Conservation (phyloP, 2,329 filamentous ascomycete species). For the Fusarium metavorans region DNA sequence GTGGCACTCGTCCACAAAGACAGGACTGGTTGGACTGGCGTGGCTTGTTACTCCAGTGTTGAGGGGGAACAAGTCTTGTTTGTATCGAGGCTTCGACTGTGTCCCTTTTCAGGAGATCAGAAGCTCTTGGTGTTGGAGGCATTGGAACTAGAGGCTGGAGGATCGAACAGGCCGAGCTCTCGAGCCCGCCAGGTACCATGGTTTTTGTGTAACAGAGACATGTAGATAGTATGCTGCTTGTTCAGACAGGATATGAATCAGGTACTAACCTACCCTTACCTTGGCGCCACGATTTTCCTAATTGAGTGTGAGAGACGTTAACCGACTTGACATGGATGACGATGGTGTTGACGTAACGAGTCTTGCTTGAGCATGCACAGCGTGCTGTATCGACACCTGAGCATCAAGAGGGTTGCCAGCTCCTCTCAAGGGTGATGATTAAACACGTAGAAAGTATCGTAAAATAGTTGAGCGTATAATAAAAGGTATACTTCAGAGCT, state of each 20-base stretch:
- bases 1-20: constrained; percentile 20
- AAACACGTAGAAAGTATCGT: too few species aligned
- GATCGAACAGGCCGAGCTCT: constrained; percentile 27
- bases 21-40: constrained; percentile 11
- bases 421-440: too few species aligned
- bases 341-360: not conserved
- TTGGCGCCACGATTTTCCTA: constrained; percentile 4
- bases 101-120: constrained; percentile 15
- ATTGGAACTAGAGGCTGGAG: constrained; percentile 40
- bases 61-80: constrained; percentile 24
- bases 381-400: not conserved
- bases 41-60: constrained; percentile 6
- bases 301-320: not conserved
- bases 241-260: constrained; percentile 12
- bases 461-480: too few species aligned
- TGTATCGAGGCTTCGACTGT: constrained; percentile 19
- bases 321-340: not conserved
- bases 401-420: too few species aligned
- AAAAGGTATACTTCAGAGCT: too few species aligned
- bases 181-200: constrained; percentile 17
- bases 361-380: not conserved
- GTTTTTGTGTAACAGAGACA: constrained; percentile 5
- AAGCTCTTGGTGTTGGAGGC: constrained; percentile 19
- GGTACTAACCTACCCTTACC: not conserved
- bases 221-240: constrained; percentile 26